A percentile compares a stretch with the other conserved stretches of the same genome.
These are phyloP conservation scores for Fusarium tjaetaba DNA, from an alignment of 2,329 filamentous ascomycete genomes.

Conservation along the genomic window DNA sequence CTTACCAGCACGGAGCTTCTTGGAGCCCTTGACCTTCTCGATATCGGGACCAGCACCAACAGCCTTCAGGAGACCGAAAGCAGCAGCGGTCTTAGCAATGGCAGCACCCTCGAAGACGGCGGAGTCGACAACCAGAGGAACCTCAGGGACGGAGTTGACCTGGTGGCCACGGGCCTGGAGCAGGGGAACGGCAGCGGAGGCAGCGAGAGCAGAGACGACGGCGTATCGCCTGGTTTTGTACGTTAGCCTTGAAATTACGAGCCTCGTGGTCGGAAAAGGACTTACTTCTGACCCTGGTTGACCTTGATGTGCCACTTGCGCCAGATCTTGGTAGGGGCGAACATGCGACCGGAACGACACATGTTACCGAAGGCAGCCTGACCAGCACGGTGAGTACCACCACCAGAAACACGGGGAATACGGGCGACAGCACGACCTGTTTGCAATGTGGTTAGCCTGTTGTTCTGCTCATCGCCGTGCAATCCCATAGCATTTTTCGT, in stretches of 20 bases:
- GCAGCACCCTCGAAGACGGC: slow-evolving; percentile 83
- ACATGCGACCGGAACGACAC: slow-evolving; percentile 99
- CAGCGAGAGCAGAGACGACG: slow-evolving; percentile 95
- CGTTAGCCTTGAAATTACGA: slow-evolving; percentile 30
- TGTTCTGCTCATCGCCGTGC: not conserved
- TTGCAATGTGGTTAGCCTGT: slow-evolving; percentile 37
- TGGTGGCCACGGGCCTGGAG: slow-evolving; percentile 97
- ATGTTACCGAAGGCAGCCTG: slow-evolving; percentile 99
- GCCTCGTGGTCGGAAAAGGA: slow-evolving; percentile 20
- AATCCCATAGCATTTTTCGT: not conserved
- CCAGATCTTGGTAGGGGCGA: slow-evolving; percentile 99
- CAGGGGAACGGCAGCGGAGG: slow-evolving; percentile 93
- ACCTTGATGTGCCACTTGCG: slow-evolving; percentile 99
- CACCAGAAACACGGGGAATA: slow-evolving; percentile 99
- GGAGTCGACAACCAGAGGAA: slow-evolving; percentile 95
- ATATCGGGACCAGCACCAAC: slow-evolving; percentile 91
- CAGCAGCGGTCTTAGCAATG: slow-evolving; percentile 87
- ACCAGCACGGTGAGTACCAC: slow-evolving; percentile 99
- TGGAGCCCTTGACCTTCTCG: slow-evolving; percentile 94
- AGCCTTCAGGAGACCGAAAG: slow-evolving; percentile 86
- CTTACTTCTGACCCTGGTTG: slow-evolving; percentile 97
- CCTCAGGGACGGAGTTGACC: slow-evolving; percentile 90
- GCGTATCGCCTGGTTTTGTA: slow-evolving; percentile 81
- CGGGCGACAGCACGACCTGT: slow-evolving; percentile 97
- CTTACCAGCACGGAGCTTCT: slow-evolving; percentile 98